Percentiles rank a stretch among this genome's conserved stretches.
Conservation (phyloP, 768 basidiomycete species). For the Xerocomellus chrysenteron region DNA sequence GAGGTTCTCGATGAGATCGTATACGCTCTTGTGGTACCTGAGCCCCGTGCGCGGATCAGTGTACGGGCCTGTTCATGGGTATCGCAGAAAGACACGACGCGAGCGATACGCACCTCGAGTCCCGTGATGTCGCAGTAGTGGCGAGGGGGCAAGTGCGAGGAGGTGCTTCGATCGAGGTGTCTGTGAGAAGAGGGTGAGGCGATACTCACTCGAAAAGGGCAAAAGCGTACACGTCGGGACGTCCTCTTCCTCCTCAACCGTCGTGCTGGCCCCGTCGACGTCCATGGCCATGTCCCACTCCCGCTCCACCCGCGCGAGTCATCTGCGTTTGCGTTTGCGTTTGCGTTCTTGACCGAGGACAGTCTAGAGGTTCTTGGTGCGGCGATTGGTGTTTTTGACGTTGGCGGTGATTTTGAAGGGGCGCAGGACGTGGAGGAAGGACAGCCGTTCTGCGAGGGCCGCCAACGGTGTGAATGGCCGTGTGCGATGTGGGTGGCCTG, state of each 20-base stretch:
- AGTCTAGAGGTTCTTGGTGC: conserved; percentile 78
- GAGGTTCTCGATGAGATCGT: conserved; percentile 73
- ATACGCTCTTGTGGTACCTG: conserved; percentile 84
- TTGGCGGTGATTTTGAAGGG: conserved; percentile 79
- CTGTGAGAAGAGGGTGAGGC: conserved; percentile 39
- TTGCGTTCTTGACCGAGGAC: conserved; percentile 79
- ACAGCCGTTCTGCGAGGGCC: conserved; percentile 74
- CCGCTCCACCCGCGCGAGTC: conserved; percentile 46
- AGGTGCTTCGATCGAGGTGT: conserved; percentile 81
- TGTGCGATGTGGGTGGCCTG: no score
- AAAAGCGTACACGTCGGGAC: conserved; percentile 61
- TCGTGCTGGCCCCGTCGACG: conserved; percentile 47
- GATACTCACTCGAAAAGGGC: no score
- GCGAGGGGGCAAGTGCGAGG: conserved; percentile 71
- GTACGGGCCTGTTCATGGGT: conserved; percentile 53
- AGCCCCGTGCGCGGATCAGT: conserved; percentile 79
- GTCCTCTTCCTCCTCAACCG: conserved; percentile 59
- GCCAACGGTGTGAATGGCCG: neutral
- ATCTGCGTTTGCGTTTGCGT: conserved; percentile 60
- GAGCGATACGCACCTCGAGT: conserved; percentile 52
- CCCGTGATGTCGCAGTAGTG: conserved; percentile 89
- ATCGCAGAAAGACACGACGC: no score
- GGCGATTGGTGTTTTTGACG: conserved; percentile 65
- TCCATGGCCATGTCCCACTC: conserved; percentile 46
- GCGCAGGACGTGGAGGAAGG: conserved; percentile 64